phyloP scores from a whole-genome alignment of 768 basidiomycete genomes.

The Phanerochaete sordida region DNA sequence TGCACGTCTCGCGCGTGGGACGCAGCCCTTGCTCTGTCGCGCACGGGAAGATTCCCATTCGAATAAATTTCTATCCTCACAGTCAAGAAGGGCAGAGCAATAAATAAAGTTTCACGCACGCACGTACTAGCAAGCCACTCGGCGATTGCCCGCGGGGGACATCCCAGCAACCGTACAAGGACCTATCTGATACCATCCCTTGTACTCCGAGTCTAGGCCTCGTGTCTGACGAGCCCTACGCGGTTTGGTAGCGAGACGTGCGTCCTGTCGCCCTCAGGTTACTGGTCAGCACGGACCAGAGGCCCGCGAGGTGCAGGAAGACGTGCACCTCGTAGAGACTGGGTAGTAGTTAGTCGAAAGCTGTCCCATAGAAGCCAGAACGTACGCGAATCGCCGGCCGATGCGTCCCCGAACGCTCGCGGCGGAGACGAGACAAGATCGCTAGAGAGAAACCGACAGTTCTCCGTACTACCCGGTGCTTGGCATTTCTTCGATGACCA shows the following conservation, averaged over 20 bases:
- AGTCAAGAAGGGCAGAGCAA: background rate
- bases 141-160: too few relatives aligned
- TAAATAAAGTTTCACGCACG: background rate
- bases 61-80: background rate
- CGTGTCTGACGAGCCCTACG: background rate
- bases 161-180: background rate
- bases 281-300: too few relatives aligned
- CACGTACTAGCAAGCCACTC: too few relatives aligned
- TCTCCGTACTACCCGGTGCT: too few relatives aligned
- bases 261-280: conserved; percentile 25
- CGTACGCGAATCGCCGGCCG: conserved; percentile 18
- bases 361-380: background rate
- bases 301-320: too few relatives aligned
- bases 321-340: conserved; percentile 46
- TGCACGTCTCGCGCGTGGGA: too few relatives aligned
- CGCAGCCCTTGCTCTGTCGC: too few relatives aligned
- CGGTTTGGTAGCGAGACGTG: background rate
- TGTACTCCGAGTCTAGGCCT: background rate
- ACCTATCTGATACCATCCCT: background rate
- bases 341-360: background rate
- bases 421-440: conserved; percentile 22
- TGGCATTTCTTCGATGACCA: too few relatives aligned
- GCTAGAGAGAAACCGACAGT: too few relatives aligned
- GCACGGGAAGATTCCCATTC: too few relatives aligned
- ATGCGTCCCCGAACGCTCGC: conserved; percentile 23